Conservation (phyloP, 2,329 filamentous ascomycete genomes). For the Elsinoe ampelina region DNA sequence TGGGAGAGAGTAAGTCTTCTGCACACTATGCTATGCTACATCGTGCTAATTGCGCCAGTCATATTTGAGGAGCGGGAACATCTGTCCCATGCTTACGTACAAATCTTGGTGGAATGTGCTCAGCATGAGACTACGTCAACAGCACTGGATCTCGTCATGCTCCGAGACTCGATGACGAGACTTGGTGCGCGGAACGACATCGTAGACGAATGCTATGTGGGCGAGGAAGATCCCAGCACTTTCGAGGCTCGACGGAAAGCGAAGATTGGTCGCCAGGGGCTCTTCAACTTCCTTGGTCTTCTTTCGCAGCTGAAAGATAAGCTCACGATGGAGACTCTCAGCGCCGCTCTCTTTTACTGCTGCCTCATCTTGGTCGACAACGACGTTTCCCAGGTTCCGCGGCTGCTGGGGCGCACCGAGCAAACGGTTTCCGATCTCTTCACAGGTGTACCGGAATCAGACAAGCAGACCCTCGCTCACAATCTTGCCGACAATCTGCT, state of each 20-base stretch:
- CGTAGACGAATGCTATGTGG: neutral
- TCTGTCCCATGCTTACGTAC: slow-evolving; percentile 29
- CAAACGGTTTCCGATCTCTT: neutral
- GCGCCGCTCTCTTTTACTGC: neutral
- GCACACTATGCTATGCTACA: neutral
- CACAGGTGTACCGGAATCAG: neutral
- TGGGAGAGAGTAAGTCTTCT: slow-evolving; percentile 23
- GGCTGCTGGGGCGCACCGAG: neutral
- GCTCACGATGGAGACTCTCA: neutral
- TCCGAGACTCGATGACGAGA: slow-evolving; percentile 21
- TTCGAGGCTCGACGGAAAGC: neutral
- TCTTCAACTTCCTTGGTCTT: neutral
- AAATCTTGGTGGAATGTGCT: slow-evolving; percentile 17
- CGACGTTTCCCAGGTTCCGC: neutral
- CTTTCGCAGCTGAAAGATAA: neutral
- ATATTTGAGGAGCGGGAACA: slow-evolving; percentile 25
- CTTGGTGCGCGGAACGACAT: slow-evolving; percentile 19
- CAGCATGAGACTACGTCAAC: neutral
- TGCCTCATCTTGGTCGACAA: neutral
- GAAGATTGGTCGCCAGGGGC: neutral
- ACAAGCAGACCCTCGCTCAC: neutral
- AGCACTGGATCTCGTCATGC: slow-evolving; percentile 15
- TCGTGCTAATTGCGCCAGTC: slow-evolving; percentile 11
- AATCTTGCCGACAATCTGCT: neutral
- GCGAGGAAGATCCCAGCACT: neutral